phyloP scores from a whole-genome alignment of 768 basidiomycete species.

The Suillus americanus region DNA sequence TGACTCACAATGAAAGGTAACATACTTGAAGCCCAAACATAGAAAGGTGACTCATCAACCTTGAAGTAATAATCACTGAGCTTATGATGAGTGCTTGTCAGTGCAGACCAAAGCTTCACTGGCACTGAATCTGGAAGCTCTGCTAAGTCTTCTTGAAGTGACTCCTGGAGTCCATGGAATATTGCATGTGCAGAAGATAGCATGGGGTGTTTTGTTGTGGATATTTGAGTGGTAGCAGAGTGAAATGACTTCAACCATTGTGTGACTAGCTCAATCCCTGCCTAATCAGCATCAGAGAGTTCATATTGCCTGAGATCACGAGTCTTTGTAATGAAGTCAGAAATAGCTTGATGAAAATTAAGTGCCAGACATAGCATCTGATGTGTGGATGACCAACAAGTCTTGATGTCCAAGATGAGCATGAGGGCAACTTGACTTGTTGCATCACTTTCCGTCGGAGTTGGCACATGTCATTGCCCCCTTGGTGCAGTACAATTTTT shows the following conservation, averaged over 20 bases:
- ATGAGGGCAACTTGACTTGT: not conserved
- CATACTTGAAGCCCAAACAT: not conserved
- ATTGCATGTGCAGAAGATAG: not conserved
- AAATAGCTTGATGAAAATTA: not conserved
- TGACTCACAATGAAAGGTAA: not conserved
- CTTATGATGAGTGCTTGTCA: not conserved
- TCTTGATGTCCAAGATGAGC: conserved; percentile 33
- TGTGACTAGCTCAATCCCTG: not conserved
- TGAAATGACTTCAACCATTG: not conserved
- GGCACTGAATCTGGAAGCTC: not conserved
- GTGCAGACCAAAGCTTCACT: not conserved
- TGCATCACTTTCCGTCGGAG: too few species aligned
- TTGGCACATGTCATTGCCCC: too few species aligned
- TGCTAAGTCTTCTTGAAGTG: not conserved
- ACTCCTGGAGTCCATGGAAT: not conserved
- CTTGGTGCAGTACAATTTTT: too few species aligned
- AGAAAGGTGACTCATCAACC: not conserved
- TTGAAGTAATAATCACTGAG: not conserved
- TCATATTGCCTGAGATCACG: not conserved
- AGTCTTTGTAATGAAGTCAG: not conserved
- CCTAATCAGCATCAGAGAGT: not conserved
- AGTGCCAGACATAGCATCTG: conserved; percentile 31
- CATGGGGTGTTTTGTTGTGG: not conserved
- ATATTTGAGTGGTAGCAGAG: not conserved
- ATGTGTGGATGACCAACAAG: conserved; percentile 38